phyloP scores from a whole-genome alignment of 2,329 filamentous ascomycete species.

The Teratosphaeria nubilosa region DNA sequence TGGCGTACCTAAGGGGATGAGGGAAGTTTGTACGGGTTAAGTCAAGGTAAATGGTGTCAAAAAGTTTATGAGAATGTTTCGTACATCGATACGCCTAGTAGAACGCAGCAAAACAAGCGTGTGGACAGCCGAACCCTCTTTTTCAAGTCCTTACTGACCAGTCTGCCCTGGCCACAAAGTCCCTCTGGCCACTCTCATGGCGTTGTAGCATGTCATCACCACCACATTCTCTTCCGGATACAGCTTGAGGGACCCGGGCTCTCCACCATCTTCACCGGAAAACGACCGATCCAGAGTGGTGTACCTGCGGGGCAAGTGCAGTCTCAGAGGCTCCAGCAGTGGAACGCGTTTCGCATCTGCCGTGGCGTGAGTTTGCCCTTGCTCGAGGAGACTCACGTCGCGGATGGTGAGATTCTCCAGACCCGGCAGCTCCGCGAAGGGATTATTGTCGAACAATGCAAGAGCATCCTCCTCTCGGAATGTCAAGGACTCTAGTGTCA shows the following conservation, averaged over 20 bases:
- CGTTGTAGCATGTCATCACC: not conserved
- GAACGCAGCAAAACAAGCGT: too few relatives aligned
- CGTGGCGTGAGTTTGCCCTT: not conserved
- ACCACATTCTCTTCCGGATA: not conserved
- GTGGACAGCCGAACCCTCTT: too few relatives aligned
- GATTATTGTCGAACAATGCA: not conserved
- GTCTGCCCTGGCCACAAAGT: too few relatives aligned
- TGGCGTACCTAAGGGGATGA: too few relatives aligned
- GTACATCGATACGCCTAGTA: too few relatives aligned
- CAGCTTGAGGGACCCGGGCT: not conserved
- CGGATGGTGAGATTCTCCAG: not conserved
- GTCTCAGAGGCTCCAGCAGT: not conserved
- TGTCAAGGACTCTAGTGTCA: not conserved
- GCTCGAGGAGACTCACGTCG: not conserved
- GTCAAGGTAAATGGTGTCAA: too few relatives aligned
- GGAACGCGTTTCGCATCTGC: not conserved
- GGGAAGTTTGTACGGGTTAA: too few relatives aligned
- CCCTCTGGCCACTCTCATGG: not conserved
- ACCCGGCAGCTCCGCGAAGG: not conserved
- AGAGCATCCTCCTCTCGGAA: not conserved
- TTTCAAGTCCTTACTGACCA: too few relatives aligned
- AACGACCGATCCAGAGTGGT: not conserved
- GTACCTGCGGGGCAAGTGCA: not conserved
- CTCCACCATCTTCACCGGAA: not conserved
- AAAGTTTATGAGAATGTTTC: too few relatives aligned